Percentiles rank a stretch among this genome's conserved stretches.
phyloP scores from a whole-genome alignment of 2,329 filamentous ascomycete genomes.

The Pseudofabraea citricarpa region DNA sequence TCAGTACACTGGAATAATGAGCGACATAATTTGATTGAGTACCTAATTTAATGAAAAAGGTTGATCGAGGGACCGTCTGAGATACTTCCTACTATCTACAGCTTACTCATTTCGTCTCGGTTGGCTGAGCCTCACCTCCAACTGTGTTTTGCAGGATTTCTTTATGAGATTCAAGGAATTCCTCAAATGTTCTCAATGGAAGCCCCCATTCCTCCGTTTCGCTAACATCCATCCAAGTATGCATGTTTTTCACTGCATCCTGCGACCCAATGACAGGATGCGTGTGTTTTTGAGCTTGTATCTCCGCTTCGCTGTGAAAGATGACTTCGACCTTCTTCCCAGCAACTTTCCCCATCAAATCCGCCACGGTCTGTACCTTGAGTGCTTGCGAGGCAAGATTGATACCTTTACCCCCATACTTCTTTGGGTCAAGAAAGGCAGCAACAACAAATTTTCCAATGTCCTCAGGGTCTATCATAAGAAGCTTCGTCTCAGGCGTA shows the following conservation, averaged over 20 bases:
- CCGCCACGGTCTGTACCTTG: not conserved
- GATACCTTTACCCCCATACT: not conserved
- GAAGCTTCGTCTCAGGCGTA: not conserved
- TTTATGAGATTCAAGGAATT: not conserved
- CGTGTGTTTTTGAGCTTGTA: not conserved
- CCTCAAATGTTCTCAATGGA: not conserved
- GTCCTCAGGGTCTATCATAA: slow-evolving; percentile 2
- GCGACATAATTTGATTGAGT: no score
- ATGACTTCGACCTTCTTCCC: slow-evolving; percentile 1
- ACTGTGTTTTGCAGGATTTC: not conserved
- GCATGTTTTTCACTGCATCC: slow-evolving; percentile 1
- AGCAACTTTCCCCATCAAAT: slow-evolving; percentile 1
- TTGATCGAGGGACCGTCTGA: no score
- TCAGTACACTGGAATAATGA: no score
- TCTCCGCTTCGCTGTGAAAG: not conserved
- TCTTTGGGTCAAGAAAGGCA: not conserved
- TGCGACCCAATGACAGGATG: slow-evolving; percentile 3
- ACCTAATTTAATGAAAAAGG: no score
- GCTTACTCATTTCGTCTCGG: no score
- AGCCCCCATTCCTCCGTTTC: slow-evolving; percentile 1
- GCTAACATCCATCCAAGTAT: slow-evolving; percentile 4
- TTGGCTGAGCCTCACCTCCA: no score
- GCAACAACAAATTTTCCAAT: slow-evolving; percentile 3
- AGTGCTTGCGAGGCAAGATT: slow-evolving; percentile 1
- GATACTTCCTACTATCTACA: no score